A percentile compares a stretch with the other conserved stretches of the same genome.
Conservation (phyloP, 2,329 filamentous ascomycete species). For the Talaromyces amestolkiae region DNA sequence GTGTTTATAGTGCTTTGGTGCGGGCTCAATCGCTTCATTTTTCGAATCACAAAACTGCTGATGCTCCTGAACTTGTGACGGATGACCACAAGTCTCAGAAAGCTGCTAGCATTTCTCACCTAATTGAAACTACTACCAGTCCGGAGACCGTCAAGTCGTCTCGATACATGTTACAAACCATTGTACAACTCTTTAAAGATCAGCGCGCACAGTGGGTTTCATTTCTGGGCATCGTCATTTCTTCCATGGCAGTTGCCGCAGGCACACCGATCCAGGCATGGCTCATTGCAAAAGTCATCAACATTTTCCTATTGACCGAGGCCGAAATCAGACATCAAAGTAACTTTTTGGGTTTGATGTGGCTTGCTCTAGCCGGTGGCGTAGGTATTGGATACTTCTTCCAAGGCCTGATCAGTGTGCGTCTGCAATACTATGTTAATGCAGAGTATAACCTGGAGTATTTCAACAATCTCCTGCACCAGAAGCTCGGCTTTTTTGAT, state of each 20-base stretch:
- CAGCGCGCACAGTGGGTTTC: conserved; percentile 31
- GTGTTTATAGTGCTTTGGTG: conserved; percentile 68
- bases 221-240: conserved; percentile 21
- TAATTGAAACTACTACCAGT: not conserved
- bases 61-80: not conserved
- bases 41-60: not conserved
- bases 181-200: conserved; percentile 33
- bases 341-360: conserved; percentile 7
- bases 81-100: not conserved
- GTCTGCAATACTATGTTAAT: conserved; percentile 10
- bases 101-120: not conserved
- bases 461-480: conserved; percentile 47
- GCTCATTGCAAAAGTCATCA: conserved; percentile 10
- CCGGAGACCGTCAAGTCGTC: not conserved
- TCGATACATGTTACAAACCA: conserved; percentile 13
- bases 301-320: conserved; percentile 5
- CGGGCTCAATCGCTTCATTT: conserved; percentile 39
- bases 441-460: conserved; percentile 30
- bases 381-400: conserved; percentile 13
- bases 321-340: not conserved
- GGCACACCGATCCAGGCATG: conserved; percentile 12
- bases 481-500: conserved; percentile 46
- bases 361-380: conserved; percentile 11
- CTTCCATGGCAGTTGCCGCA: conserved; percentile 9
- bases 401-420: not conserved